Base-by-base conservation (phyloP, 2,329 filamentous ascomycete genomes). In the Capronia coronata region DNA sequence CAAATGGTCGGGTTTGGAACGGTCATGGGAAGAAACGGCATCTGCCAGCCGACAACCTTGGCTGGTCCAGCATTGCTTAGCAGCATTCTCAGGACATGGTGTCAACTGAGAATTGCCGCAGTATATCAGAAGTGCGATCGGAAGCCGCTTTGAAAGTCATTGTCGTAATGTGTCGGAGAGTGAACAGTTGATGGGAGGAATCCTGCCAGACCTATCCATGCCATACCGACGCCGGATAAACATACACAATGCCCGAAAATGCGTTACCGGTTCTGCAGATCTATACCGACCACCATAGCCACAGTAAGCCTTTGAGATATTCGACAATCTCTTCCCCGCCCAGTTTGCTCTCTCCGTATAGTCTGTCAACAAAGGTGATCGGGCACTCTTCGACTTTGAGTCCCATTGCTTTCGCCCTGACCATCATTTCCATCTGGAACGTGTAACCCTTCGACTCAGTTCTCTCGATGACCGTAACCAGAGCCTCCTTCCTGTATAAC, bases 381-480 rank as follows among this genome's bases (percentile, higher is more conserved):
- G 93, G 93, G 54, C 95, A 91, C 76, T 98, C 93, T 13, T 87
- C 87, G 25, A 98, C 91, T 30, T 83, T 86, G 73, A 81, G 94
- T 1, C 93, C 91, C 87, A 96, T 90, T 13, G 86, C 87, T 80
- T 96, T 96, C 27, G 93, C 93, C 55, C 90, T 79, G 7, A 97
- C 91, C 84, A 96, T 97, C 82, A 98, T 86, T 77, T 96, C 91
- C 93, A 98, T 98, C 80, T 98, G 93, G 77, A 98, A 98, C 34
- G 86, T 91, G 69, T 97, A 98, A 2, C 93, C 93, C 74, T 97
- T 95, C 67, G 87, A 93, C 76, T 96, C 85, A 7, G 89, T 96
- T 70, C 79, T 87, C 64, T 78, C 75, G 62, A 98, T 96, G 51
- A 94, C 88, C 75, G 87, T 90, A 68, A 94, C 80, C 64, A 98